Evolutionary conservation across 192 early-diverging fungal genomes (phyloP).

Genomic region (Coemansia sp.): DNA sequence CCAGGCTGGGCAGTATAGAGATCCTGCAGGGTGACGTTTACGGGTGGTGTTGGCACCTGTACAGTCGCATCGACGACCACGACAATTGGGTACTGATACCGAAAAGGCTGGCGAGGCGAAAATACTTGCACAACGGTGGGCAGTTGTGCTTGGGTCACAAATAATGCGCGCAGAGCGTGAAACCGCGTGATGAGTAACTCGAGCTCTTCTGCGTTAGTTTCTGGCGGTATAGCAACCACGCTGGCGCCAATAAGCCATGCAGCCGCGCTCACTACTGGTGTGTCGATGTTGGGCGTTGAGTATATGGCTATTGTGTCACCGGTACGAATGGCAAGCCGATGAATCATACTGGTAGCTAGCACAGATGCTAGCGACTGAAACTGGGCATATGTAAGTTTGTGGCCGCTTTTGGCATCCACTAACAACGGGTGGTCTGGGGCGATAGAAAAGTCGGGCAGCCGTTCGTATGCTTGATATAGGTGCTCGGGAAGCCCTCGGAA

Average conservation of each 20-base stretch:
- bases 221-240: conserved; percentile 28
- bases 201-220: conserved; percentile 10
- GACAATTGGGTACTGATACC: neutral
- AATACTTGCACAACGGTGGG: conserved; percentile 9
- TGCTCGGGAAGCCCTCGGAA: conserved; percentile 35
- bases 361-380: conserved; percentile 7
- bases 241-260: conserved; percentile 33
- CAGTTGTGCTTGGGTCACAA: conserved; percentile 17
- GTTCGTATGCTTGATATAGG: conserved; percentile 26
- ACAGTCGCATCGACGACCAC: neutral
- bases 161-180: conserved; percentile 21
- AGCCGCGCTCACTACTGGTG: conserved; percentile 30
- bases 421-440: conserved; percentile 14
- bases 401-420: conserved; percentile 18
- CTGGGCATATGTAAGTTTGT: conserved; percentile 15
- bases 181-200: conserved; percentile 8
- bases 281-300: conserved; percentile 25
- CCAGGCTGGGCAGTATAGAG: conserved; percentile 13
- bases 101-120: neutral
- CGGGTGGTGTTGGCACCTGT: neutral
- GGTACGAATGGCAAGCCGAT: neutral
- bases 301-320: conserved; percentile 31
- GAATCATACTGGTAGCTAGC: conserved; percentile 22
- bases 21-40: conserved; percentile 4
- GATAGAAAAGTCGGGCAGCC: conserved; percentile 3